Base-by-base conservation (phyloP, 129 eudicot species). In the Chrysanthemum lavandulifolium region DNA sequence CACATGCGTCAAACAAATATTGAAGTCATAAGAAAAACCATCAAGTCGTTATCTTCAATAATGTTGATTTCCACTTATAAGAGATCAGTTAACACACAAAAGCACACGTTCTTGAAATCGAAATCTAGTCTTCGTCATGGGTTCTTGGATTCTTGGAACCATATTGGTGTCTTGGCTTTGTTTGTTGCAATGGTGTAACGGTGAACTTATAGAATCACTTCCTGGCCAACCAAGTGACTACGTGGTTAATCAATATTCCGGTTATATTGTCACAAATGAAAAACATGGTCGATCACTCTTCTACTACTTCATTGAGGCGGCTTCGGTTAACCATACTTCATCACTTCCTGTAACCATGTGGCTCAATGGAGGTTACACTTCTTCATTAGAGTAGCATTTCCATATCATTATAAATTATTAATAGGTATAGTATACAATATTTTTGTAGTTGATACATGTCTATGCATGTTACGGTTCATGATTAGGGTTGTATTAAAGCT, bases 321-420 rank as follows among this genome's bases (percentile, higher is more conserved):
- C 78, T 59, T 57, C 74, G 21, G 67, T 55, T 53, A 59, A 76
- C 31, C 83, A 78, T 49, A 54, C 73, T 43, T 73, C 85, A 14
- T 73, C 85, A 14, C 78, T 72, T 55, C 87, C 90, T 18, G 62
- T 86, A 23, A 78, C 84, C 47, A 33, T 86, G n/a, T 86, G 90
- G 90, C 80, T 86, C 69, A 86, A 86, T 80, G 90, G 90, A 86
- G 90, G 90, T 86, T 68, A 57, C 60, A n/a, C 43, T 40, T 61
- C 68, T 61, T 67, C 13, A 25, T 50, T 21, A 23, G 4, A 3
- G 3, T 31, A 31, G 36, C 36, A 31, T 31, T 21, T 25, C 27
- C 27, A 13, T 65, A 9, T 65, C 10, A 23, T 1, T 27, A 13
- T 13, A 25, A 25, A 61, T 47, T 61, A 31, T 31, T 31, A 31